Evolutionary conservation across 2,329 filamentous ascomycete species (phyloP).

Genomic region (Xylaria sp.): DNA sequence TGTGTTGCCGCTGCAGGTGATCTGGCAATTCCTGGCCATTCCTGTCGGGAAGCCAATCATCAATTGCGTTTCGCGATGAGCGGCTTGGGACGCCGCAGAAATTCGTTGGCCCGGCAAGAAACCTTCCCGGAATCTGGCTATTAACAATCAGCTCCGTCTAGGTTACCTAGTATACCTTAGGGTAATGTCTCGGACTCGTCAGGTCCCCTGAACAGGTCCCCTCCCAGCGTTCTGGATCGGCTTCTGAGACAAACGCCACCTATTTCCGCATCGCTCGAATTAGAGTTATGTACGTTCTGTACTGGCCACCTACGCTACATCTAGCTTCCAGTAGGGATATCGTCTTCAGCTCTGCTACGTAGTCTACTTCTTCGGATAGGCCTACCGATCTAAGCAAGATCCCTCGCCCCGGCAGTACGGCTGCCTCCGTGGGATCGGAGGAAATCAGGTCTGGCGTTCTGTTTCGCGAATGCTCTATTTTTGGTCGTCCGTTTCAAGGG

Average conservation of each 20-base stretch:
- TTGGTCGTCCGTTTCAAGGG: neutral
- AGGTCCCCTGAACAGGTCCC: neutral
- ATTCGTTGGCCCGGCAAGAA: constrained; percentile 2
- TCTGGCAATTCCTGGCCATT: constrained; percentile 27
- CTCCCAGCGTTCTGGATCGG: constrained; percentile 5
- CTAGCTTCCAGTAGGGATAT: neutral
- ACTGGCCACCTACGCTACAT: neutral
- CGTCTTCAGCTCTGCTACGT: constrained; percentile 1
- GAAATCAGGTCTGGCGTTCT: neutral
- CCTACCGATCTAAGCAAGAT: constrained; percentile 5
- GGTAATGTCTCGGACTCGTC: constrained; percentile 5
- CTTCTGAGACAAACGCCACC: constrained; percentile 18
- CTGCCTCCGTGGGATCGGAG: neutral
- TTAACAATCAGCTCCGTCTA: neutral
- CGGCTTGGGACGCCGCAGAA: constrained; percentile 3
- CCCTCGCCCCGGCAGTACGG: neutral
- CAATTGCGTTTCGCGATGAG: constrained; percentile 4
- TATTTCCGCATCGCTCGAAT: constrained; percentile 2
- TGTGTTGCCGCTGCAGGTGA: constrained; percentile 32
- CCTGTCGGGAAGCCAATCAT: constrained; percentile 4
- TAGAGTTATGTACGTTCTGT: neutral
- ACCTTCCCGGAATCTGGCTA: neutral
- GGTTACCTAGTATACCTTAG: too few species aligned
- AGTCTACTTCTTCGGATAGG: neutral
- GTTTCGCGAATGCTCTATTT: constrained; percentile 11